phyloP scores from a whole-genome alignment of 768 basidiomycete genomes.

The Glaciozyma martinii region DNA sequence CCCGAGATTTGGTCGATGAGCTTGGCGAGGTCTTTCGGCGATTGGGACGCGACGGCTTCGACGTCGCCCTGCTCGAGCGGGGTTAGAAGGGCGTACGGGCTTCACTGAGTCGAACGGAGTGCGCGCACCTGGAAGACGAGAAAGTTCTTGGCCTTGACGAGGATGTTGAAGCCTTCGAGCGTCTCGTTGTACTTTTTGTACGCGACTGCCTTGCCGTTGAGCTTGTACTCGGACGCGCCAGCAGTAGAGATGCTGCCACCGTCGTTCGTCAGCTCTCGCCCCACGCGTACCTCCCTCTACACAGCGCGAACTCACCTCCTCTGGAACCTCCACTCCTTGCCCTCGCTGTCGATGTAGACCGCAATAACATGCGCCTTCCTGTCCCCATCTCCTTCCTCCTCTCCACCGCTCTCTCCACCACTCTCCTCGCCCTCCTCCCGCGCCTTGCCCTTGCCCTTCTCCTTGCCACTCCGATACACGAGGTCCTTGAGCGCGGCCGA shows the following conservation, averaged over 20 bases:
- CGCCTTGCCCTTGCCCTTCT: conserved; percentile 36
- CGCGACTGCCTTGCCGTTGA: conserved; percentile 71
- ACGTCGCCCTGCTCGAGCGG: conserved; percentile 65
- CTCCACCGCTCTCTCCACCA: conserved; percentile 51
- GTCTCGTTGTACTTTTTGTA: conserved; percentile 83
- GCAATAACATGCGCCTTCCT: conserved; percentile 94
- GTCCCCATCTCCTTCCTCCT: conserved; percentile 50
- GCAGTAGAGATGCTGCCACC: conserved; percentile 68
- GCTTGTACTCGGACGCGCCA: conserved; percentile 81
- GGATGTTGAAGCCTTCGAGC: conserved; percentile 80
- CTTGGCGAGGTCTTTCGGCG: conserved; percentile 73
- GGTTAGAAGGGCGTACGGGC: not conserved
- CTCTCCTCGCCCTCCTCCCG: conserved; percentile 49
- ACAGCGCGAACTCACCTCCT: conserved; percentile 61
- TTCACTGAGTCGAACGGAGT: not conserved
- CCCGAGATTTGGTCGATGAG: conserved; percentile 95
- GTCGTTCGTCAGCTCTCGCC: not conserved
- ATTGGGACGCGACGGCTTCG: conserved; percentile 92
- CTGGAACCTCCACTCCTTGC: conserved; percentile 82
- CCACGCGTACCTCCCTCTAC: not conserved
- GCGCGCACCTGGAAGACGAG: conserved; percentile 70
- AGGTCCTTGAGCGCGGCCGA: conserved; percentile 91
- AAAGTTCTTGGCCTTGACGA: conserved; percentile 98
- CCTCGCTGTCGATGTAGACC: conserved; percentile 65
- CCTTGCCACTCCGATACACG: conserved; percentile 75